Evolutionary conservation across 768 basidiomycete species (phyloP).

Genomic region (Lactarius sanguifluus): DNA sequence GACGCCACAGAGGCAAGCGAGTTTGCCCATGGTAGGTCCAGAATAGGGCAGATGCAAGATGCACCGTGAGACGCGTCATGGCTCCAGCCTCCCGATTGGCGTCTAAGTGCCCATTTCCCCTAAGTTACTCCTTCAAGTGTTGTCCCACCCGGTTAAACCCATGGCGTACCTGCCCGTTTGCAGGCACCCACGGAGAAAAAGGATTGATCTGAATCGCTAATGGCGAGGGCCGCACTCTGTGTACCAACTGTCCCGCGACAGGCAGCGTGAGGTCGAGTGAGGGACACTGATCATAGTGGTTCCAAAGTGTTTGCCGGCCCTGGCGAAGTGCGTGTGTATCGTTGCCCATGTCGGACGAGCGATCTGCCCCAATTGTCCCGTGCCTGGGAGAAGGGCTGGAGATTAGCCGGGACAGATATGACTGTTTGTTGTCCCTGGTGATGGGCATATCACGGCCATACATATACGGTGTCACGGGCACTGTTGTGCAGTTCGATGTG

Average conservation of each 20-base stretch:
- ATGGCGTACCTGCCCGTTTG: not conserved
- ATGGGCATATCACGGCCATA: not conserved
- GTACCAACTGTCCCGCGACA: not conserved
- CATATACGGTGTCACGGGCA: not conserved
- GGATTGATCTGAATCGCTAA: not conserved
- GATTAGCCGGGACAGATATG: conserved; percentile 15
- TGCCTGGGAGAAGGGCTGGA: conserved; percentile 4
- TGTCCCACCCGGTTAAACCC: not conserved
- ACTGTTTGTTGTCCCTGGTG: conserved; percentile 7
- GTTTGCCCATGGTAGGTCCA: not conserved
- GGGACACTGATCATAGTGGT: not conserved
- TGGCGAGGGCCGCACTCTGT: not conserved
- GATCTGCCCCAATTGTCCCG: not conserved
- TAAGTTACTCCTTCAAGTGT: not conserved
- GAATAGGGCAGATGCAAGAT: not conserved
- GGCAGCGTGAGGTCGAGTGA: not conserved
- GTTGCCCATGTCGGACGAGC: not conserved
- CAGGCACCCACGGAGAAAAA: not conserved
- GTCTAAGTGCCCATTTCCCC: not conserved
- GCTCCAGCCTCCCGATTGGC: not conserved
- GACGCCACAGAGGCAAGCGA: not conserved
- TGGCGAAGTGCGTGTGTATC: not conserved
- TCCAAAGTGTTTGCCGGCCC: not conserved
- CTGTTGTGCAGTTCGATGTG: not conserved
- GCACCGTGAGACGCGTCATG: not conserved